Conservation (phyloP, 2,329 filamentous ascomycete genomes). For the Xylaria sp. region DNA sequence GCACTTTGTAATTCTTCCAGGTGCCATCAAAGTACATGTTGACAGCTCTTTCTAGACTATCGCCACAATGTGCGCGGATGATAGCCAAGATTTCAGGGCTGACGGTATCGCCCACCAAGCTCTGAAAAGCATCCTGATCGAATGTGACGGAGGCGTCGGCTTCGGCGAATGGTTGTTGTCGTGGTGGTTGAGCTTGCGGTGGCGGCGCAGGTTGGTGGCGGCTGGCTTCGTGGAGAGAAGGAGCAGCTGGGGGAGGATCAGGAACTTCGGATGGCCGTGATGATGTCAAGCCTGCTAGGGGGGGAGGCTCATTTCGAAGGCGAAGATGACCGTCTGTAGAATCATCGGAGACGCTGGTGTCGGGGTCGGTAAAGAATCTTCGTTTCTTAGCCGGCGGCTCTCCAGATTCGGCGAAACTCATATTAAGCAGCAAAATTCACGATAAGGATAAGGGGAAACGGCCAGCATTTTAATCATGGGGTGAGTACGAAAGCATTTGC, state of each 20-base stretch:
- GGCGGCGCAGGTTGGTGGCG: conserved; percentile 6
- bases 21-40: conserved; percentile 79
- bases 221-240: background rate
- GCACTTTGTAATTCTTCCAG: conserved; percentile 64
- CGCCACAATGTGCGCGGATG: conserved; percentile 65
- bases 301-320: conserved; percentile 36
- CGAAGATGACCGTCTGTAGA: conserved; percentile 40
- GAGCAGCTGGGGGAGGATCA: background rate
- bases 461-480: conserved; percentile 21
- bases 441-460: background rate
- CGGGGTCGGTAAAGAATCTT: conserved; percentile 56
- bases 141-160: conserved; percentile 56
- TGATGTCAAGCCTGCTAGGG: conserved; percentile 38
- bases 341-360: conserved; percentile 43
- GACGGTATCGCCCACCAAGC: conserved; percentile 69
- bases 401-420: conserved; percentile 54
- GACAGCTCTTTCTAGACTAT: conserved; percentile 70
- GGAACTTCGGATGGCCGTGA: conserved; percentile 42
- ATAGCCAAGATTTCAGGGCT: conserved; percentile 59
- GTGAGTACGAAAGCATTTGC: background rate
- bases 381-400: conserved; percentile 53
- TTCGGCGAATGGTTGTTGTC: conserved; percentile 29
- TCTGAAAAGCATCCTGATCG: conserved; percentile 68
- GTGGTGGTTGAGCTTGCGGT: conserved; percentile 17
- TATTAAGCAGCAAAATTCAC: conserved; percentile 40